Base-by-base conservation (phyloP, 2,329 filamentous ascomycete species). In the Ophiostoma montium region DNA sequence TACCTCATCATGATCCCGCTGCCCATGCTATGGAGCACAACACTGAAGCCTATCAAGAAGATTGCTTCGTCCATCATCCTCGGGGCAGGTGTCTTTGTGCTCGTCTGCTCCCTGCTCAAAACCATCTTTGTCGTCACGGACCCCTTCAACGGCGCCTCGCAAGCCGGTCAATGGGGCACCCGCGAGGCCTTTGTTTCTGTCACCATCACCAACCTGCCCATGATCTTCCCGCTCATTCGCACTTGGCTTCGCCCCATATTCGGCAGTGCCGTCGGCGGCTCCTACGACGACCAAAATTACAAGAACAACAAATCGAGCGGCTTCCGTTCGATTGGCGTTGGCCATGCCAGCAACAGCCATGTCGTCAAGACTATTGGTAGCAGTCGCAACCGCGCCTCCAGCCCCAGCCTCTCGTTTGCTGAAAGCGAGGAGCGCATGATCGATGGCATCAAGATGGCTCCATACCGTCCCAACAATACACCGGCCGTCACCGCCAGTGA, bases 1-100 rank as follows among this genome's bases (percentile, higher is more conserved):
- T 76, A 76, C 54, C 63, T 76, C n/a, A 69, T 76, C 54, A 65
- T 67, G 15, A 75, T 76, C 46, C 72, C 72, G 0, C 60, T 72
- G 2, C 71, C 71, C 3, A 68, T 75, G 57, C 61, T 60, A 35
- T 63, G 62, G 61, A 54, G 55, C 23, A 60, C 59, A 11, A 58
- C 52, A 12, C 56, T 63, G 19, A 61, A 57, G 49, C 57, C 61
- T 0, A 32, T 58, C 10, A 64, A 65, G 57, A 66, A 65, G 47
- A 55, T 62, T 11, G 62, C 57, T 11, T 60, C 63, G 42, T 61
- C 56, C 16, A 38, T 65, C 32, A 53, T 65, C 1, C 61, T 66
- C 9, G 58, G 62, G 18, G 62, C 61, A 0, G 64, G 64, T 7
- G 54, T 65, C 30, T 63, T 66, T 16, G 63, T 66, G 30, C 57